Evolutionary conservation across 202 grass and related monocot species (phyloP).

Genomic region (Sporobolus alterniflorus): DNA sequence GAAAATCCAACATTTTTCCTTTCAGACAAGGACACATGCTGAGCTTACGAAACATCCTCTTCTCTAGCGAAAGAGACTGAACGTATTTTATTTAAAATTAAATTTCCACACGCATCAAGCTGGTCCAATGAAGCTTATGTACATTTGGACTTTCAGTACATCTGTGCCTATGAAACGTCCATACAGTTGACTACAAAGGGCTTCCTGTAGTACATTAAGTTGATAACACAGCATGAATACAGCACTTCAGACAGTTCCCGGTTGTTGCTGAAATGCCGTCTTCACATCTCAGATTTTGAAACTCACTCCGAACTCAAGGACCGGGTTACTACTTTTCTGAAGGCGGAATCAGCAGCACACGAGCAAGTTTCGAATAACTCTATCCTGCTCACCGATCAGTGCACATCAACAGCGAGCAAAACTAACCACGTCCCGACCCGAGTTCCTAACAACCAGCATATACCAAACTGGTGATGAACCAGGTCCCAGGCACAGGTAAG

Average conservation of each 20-base stretch:
- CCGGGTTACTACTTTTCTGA: not conserved
- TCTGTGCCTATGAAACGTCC: not conserved
- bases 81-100: not conserved
- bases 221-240: not conserved
- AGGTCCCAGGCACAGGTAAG: not conserved
- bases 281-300: not conserved
- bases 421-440: not conserved
- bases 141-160: constrained; percentile 1
- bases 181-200: not conserved
- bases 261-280: not conserved
- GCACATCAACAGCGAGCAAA: not conserved
- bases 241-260: not conserved
- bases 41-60: constrained; percentile 1
- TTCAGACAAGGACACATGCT: constrained; percentile 11
- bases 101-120: not conserved
- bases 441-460: not conserved
- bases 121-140: constrained; percentile 15
- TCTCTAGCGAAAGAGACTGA: constrained; percentile 17
- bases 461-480: not conserved
- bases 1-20: not conserved
- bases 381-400: not conserved
- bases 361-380: not conserved
- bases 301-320: not conserved
- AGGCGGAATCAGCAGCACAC: not conserved
- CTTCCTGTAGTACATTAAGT: too few species aligned